A percentile compares a stretch with the other conserved stretches of the same genome.
Conservation (phyloP, 208 protist species). For the Acanthamoeba healyi region DNA sequence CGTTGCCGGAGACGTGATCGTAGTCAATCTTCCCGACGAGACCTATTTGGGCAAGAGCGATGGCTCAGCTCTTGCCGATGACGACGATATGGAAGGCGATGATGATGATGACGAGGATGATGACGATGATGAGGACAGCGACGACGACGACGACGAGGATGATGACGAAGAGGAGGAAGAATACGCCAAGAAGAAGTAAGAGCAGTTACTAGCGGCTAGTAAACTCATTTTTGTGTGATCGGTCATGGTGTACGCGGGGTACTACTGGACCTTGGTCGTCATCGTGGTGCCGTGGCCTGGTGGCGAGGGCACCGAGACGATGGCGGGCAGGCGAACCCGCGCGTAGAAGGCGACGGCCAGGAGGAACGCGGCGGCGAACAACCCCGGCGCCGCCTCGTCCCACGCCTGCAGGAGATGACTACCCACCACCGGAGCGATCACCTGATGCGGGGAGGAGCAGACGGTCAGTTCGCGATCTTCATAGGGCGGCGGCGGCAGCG, state of each 20-base stretch:
- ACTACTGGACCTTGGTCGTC: background rate
- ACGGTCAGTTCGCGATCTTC: no score
- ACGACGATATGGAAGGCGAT: background rate
- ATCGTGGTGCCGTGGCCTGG: background rate
- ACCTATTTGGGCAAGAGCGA: background rate
- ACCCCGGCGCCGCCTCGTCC: background rate
- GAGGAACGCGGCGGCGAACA: background rate
- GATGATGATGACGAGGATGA: background rate
- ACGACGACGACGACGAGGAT: slow-evolving; percentile 3
- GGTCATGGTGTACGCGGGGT: no score
- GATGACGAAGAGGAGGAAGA: slow-evolving; percentile 15
- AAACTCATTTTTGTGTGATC: background rate
- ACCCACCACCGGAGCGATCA: slow-evolving; percentile 17
- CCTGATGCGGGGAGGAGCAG: background rate
- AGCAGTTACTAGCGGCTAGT: background rate
- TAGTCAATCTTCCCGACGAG: slow-evolving; percentile 3
- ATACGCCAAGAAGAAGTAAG: background rate
- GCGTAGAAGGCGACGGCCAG: slow-evolving; percentile 5
- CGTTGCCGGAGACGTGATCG: background rate
- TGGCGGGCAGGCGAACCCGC: background rate
- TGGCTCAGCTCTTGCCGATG: background rate
- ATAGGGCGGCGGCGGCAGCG: no score
- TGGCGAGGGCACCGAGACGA: background rate
- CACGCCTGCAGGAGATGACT: slow-evolving; percentile 29
- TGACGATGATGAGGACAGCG: background rate